Evolutionary conservation across 2,329 filamentous ascomycete species (phyloP).

Genomic region (Fusarium kyushuense): DNA sequence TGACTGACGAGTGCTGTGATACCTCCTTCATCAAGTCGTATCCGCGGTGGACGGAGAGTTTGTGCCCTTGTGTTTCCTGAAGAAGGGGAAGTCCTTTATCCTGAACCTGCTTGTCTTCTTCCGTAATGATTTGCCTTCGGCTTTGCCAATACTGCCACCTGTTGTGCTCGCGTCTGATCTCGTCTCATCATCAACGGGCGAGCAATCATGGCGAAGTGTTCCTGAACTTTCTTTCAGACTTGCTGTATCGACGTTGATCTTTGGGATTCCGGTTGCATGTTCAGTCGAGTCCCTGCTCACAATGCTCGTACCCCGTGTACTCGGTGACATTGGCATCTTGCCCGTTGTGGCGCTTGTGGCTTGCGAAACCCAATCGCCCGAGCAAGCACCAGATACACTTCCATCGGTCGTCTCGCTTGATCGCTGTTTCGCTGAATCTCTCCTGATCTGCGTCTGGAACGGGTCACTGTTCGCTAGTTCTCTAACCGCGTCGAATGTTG

Average conservation of each 20-base stretch:
- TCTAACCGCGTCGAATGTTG: slow-evolving; percentile 60
- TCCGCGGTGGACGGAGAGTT: slow-evolving; percentile 53
- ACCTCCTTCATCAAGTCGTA: slow-evolving; percentile 49
- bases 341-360: slow-evolving; percentile 72
- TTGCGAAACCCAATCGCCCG: slow-evolving; percentile 72
- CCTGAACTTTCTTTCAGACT: slow-evolving; percentile 50
- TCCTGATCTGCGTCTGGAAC: slow-evolving; percentile 55
- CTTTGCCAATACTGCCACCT: slow-evolving; percentile 60
- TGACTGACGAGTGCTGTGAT: slow-evolving; percentile 32
- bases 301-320: slow-evolving; percentile 74
- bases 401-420: slow-evolving; percentile 73
- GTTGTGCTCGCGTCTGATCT: slow-evolving; percentile 49
- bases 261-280: slow-evolving; percentile 59
- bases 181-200: slow-evolving; percentile 49
- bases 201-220: slow-evolving; percentile 44
- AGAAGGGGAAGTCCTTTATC: slow-evolving; percentile 71
- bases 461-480: slow-evolving; percentile 64
- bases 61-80: slow-evolving; percentile 64
- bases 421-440: slow-evolving; percentile 63
- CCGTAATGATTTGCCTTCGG: slow-evolving; percentile 64
- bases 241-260: slow-evolving; percentile 55
- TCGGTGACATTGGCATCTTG: slow-evolving; percentile 73
- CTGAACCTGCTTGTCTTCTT: slow-evolving; percentile 74
- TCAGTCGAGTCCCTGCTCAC: slow-evolving; percentile 71
- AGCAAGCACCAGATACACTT: slow-evolving; percentile 65